Percentiles rank a stretch among this genome's conserved stretches.
Conservation (phyloP, 306 rosid genomes). For the Abrus precatorius region DNA sequence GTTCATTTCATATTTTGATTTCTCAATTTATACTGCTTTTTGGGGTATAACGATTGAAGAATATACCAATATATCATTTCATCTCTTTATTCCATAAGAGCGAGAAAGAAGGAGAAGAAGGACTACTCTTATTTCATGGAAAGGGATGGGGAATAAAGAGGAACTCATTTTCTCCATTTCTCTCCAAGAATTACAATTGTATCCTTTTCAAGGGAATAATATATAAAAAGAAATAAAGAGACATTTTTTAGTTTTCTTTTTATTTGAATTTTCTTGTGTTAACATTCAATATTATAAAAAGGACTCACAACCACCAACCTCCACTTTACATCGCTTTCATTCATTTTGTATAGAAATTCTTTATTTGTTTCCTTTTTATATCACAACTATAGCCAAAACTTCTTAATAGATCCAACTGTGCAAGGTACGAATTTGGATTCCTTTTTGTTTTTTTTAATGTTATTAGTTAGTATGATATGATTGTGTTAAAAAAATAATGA, state of each 20-base stretch:
- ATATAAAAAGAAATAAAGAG: neutral
- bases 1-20: neutral
- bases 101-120: neutral
- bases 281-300: neutral
- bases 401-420: no score
- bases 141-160: neutral
- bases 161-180: neutral
- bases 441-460: no score
- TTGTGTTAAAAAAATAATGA: no score
- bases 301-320: neutral
- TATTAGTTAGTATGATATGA: no score
- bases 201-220: neutral
- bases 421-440: no score
- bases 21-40: neutral
- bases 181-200: neutral
- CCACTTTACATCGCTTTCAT: neutral
- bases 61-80: neutral
- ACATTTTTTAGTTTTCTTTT: neutral
- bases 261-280: neutral
- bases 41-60: neutral
- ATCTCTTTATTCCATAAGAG: conserved; percentile 1
- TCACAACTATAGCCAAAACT: no score
- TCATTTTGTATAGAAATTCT: neutral
- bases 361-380: neutral
- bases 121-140: neutral